Conservation (phyloP, 176 grass and related monocot genomes). For the Carex cristatella region DNA sequence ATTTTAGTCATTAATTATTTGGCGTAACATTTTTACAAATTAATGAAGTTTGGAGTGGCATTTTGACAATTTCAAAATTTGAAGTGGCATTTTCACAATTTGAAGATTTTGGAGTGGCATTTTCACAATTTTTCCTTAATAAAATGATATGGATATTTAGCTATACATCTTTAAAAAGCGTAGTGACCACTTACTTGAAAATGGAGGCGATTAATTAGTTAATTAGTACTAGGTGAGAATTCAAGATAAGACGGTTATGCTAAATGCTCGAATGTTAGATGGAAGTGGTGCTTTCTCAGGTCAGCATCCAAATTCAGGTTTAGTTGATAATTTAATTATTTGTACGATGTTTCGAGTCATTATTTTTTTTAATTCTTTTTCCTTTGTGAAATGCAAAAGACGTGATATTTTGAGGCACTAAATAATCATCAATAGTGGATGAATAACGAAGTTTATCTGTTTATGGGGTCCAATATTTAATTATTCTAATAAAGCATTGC, state of each 20-base stretch:
- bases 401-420: neutral
- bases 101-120: no score
- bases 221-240: conserved; percentile 5
- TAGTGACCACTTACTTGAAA: neutral
- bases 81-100: no score
- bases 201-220: neutral
- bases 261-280: neutral
- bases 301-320: neutral
- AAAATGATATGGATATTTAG: no score
- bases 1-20: no score
- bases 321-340: neutral
- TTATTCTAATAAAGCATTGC: neutral
- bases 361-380: neutral
- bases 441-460: neutral
- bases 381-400: neutral
- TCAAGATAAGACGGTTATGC: neutral
- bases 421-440: neutral
- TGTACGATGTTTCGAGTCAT: neutral
- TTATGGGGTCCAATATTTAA: neutral
- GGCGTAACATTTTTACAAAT: no score
- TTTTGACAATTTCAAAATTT: no score
- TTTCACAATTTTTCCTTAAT: no score
- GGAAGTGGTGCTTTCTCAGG: neutral
- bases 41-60: no score
- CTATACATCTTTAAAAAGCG: no score